These are phyloP conservation scores for Psilocybe mexicana DNA, from an alignment of 1,284 basidiomycete species.

Conservation along the genomic window DNA sequence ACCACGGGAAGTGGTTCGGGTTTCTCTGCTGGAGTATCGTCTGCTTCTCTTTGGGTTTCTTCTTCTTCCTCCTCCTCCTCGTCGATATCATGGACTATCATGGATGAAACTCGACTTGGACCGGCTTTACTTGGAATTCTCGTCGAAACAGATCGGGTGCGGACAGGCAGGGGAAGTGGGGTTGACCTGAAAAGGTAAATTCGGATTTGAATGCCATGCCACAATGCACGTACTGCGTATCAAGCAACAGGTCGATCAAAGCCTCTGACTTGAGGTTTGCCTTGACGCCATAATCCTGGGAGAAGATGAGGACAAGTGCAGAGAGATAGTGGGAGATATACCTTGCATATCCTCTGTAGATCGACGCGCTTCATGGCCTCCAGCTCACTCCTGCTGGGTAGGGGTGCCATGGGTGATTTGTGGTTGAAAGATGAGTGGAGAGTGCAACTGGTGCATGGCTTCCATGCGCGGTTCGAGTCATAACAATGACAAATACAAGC, in stretches of 20 bases:
- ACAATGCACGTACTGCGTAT: conserved; percentile 45
- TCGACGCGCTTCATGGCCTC: conserved; percentile 67
- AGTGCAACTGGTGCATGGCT: conserved; percentile 24
- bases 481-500: conserved; percentile 41
- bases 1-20: conserved; percentile 26
- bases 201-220: not conserved
- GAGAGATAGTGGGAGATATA: conserved; percentile 27
- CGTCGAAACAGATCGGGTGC: conserved; percentile 44
- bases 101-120: conserved; percentile 36
- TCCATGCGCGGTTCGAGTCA: conserved; percentile 43
- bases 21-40: conserved; percentile 22
- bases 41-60: conserved; percentile 12
- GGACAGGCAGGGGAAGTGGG: conserved; percentile 30
- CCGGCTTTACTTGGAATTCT: conserved; percentile 35
- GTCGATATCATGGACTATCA: conserved; percentile 45
- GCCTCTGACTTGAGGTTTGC: conserved; percentile 79
- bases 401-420: conserved; percentile 42
- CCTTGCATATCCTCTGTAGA: conserved; percentile 79
- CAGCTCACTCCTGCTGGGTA: conserved; percentile 56
- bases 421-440: conserved; percentile 18
- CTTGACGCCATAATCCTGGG: conserved; percentile 71
- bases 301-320: conserved; percentile 22
- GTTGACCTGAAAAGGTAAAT: conserved; percentile 20
- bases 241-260: conserved; percentile 70
- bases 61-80: conserved; percentile 44